These are phyloP conservation scores for Suhomyces prunicola DNA, from an alignment of 805 yeast genomes.

Conservation along the genomic window DNA sequence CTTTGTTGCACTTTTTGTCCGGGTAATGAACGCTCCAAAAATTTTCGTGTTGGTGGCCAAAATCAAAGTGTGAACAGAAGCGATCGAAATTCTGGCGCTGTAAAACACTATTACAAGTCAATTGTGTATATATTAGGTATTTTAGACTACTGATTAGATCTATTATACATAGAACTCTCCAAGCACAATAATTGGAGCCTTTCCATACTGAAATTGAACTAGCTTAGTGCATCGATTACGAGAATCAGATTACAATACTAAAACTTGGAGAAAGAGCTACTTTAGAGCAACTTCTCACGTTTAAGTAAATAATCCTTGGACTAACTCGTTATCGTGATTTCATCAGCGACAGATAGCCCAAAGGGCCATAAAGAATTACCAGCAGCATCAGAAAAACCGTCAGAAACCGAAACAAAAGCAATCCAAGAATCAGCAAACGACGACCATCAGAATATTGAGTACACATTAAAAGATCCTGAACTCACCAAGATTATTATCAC, in stretches of 20 bases:
- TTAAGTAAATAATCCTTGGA: neutral
- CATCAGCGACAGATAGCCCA: conserved; percentile 32
- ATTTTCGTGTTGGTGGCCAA: conserved; percentile 12
- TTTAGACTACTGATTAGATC: conserved; percentile 43
- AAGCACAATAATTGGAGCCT: neutral
- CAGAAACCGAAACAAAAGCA: conserved; percentile 1
- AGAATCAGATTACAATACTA: neutral
- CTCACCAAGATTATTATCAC: conserved; percentile 41
- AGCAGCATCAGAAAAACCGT: conserved; percentile 11
- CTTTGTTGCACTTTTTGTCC: conserved; percentile 7
- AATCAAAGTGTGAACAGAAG: neutral
- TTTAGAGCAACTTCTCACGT: neutral
- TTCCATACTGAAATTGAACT: neutral
- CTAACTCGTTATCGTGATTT: conserved; percentile 30
- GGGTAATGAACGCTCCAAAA: conserved; percentile 11
- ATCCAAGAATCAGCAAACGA: conserved; percentile 5
- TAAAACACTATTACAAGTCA: neutral
- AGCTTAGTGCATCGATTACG: neutral
- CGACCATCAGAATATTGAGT: neutral
- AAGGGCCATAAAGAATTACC: conserved; percentile 26
- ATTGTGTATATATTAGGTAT: conserved; percentile 5
- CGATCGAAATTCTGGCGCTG: neutral
- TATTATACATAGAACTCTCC: conserved; percentile 10
- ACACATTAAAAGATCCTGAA: conserved; percentile 20
- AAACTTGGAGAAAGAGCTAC: neutral